Conservation (phyloP, 2,329 filamentous ascomycete genomes). For the Calonectria hongkongensis region DNA sequence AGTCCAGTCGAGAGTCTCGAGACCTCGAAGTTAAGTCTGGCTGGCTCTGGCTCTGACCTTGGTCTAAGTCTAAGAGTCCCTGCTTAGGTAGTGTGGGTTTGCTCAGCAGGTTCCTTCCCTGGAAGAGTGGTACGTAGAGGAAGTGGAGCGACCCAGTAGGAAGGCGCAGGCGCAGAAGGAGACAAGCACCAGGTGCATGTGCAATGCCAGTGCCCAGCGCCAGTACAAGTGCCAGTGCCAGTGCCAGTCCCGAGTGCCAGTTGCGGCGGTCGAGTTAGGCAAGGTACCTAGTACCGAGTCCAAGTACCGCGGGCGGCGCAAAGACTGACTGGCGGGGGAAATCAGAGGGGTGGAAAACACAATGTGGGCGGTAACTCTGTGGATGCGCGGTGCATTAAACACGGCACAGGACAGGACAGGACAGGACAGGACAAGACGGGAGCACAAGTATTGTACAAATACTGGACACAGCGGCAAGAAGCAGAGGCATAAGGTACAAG, state of each 20-base stretch:
- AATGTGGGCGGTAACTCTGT: background rate
- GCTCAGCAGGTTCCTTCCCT: conserved; percentile 51
- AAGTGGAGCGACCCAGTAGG: conserved; percentile 38
- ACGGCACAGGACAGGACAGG: conserved; percentile 11
- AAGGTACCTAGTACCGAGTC: conserved; percentile 33
- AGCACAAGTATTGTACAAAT: conserved; percentile 35
- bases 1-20: conserved; percentile 50
- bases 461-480: conserved; percentile 36
- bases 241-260: conserved; percentile 10
- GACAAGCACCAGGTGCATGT: conserved; percentile 38
- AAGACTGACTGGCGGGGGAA: background rate
- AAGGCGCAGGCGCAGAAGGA: conserved; percentile 35
- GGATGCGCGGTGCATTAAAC: background rate
- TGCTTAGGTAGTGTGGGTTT: conserved; percentile 52
- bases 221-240: conserved; percentile 45
- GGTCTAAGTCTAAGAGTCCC: conserved; percentile 53
- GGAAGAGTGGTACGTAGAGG: conserved; percentile 41
- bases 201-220: conserved; percentile 31
- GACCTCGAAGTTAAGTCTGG: conserved; percentile 54
- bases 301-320: conserved; percentile 15
- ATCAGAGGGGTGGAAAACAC: conserved; percentile 14
- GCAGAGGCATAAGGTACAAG: conserved; percentile 23
- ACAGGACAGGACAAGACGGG: background rate
- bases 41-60: conserved; percentile 44
- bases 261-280: conserved; percentile 29